Evolutionary conservation across 2,329 filamentous ascomycete species (phyloP).

Genomic region (Plenodomus lindquistii): DNA sequence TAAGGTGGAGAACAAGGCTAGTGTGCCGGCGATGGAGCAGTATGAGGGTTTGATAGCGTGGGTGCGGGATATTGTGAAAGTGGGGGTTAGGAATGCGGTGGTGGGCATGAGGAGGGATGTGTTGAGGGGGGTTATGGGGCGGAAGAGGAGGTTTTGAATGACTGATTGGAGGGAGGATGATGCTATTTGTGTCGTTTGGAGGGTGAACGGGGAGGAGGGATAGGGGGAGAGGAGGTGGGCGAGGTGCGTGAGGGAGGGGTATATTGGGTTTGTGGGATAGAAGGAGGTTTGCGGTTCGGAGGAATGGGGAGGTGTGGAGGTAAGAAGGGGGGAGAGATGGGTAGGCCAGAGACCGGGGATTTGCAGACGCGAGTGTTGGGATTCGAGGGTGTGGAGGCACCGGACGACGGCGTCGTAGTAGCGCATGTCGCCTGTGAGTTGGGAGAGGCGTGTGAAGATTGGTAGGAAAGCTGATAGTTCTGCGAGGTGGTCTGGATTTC

Average conservation of each 20-base stretch:
- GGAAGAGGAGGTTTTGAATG: constrained; percentile 52
- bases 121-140: constrained; percentile 53
- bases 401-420: constrained; percentile 52
- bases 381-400: constrained; percentile 46
- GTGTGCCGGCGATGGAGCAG: constrained; percentile 66
- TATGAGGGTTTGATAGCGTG: constrained; percentile 54
- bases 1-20: constrained; percentile 60
- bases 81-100: constrained; percentile 34
- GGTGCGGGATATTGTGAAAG: constrained; percentile 49
- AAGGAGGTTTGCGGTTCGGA: too few relatives aligned
- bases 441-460: constrained; percentile 50
- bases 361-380: constrained; percentile 46
- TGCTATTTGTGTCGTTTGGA: constrained; percentile 60
- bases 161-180: constrained; percentile 48
- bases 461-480: too few relatives aligned
- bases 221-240: constrained; percentile 51
- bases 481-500: too few relatives aligned
- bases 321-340: too few relatives aligned
- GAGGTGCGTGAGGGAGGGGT: constrained; percentile 51
- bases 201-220: constrained; percentile 51
- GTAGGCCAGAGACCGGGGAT: constrained; percentile 56
- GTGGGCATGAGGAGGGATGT: constrained; percentile 53
- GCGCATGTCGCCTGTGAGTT: constrained; percentile 49
- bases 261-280: constrained; percentile 41
- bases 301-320: constrained; percentile 36